A percentile compares a stretch with the other conserved stretches of the same genome.
These are phyloP conservation scores for Xeromyces bisporus DNA, from an alignment of 495 filamentous ascomycete genomes.

Conservation along the genomic window DNA sequence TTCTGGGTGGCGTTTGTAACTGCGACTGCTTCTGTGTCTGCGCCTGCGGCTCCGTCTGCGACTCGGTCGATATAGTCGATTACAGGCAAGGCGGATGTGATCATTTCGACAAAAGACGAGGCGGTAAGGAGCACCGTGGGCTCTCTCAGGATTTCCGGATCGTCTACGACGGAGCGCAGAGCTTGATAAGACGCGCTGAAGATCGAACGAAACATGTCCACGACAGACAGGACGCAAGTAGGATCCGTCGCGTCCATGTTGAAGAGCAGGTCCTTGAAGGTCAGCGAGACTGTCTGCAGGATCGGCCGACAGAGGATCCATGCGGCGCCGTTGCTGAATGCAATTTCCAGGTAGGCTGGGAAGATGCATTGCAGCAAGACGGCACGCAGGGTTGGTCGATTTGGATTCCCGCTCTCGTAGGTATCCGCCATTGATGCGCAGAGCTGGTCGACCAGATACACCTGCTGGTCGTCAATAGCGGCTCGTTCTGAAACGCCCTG, in stretches of 20 bases:
- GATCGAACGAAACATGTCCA: conserved; percentile 25
- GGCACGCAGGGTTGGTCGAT: conserved; percentile 35
- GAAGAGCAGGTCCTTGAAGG: conserved; percentile 30
- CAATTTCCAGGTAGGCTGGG: conserved; percentile 43
- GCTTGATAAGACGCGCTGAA: conserved; percentile 26
- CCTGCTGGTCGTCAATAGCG: conserved; percentile 41
- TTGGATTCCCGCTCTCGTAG: conserved; percentile 27
- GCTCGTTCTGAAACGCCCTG: conserved; percentile 49
- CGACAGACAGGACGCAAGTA: conserved; percentile 24
- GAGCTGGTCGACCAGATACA: conserved; percentile 42
- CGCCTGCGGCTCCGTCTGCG: too few species aligned
- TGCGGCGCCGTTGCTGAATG: conserved; percentile 32
- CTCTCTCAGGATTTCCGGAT: conserved; percentile 20
- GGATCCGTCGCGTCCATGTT: conserved; percentile 30
- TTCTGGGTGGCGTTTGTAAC: conserved; percentile 7
- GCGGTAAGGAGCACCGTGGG: conserved; percentile 23
- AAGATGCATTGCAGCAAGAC: conserved; percentile 43
- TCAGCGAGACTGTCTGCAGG: conserved; percentile 28
- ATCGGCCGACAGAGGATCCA: conserved; percentile 44
- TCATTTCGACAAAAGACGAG: conserved; percentile 25
- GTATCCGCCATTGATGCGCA: conserved; percentile 34
- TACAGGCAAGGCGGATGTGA: conserved; percentile 29
- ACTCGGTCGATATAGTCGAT: conserved; percentile 36
- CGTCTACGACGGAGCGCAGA: conserved; percentile 13
- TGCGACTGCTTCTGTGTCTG: too few species aligned